Conservation (phyloP, 2,329 filamentous ascomycete species). For the Aspergillus clavatus region DNA sequence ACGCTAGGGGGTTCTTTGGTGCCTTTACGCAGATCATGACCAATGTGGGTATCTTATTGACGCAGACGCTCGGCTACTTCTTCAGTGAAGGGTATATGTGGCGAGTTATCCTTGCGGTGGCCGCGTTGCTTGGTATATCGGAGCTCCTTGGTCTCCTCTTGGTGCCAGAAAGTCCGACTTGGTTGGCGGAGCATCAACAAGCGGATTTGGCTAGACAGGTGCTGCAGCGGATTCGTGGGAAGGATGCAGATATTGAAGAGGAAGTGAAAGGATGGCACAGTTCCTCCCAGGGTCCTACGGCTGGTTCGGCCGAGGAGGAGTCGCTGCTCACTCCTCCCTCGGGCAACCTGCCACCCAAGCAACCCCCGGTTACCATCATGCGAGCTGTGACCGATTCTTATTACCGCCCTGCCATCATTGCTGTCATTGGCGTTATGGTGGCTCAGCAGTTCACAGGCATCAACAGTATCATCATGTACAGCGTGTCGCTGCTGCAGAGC, state of each 20-base stretch:
- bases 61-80: conserved; percentile 83
- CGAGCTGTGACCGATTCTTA: conserved; percentile 61
- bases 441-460: conserved; percentile 90
- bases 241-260: conserved; percentile 61
- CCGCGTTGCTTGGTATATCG: conserved; percentile 60
- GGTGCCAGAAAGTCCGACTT: conserved; percentile 83
- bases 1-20: conserved; percentile 71
- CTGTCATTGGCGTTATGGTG: conserved; percentile 85
- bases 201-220: conserved; percentile 58
- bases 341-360: conserved; percentile 63
- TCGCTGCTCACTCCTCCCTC: conserved; percentile 55
- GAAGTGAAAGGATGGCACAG: conserved; percentile 64
- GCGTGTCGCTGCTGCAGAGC: conserved; percentile 77
- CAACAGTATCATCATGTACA: conserved; percentile 98
- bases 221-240: conserved; percentile 72
- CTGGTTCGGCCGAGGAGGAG: conserved; percentile 59
- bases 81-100: conserved; percentile 73
- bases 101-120: conserved; percentile 75
- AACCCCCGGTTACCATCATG: conserved; percentile 62
- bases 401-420: conserved; percentile 70
- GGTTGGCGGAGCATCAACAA: conserved; percentile 67
- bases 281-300: conserved; percentile 25
- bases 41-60: conserved; percentile 80
- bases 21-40: conserved; percentile 85
- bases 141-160: conserved; percentile 68